These are phyloP conservation scores for Berkeleyomyces basicola DNA, from an alignment of 2,329 filamentous ascomycete species.

Conservation along the genomic window DNA sequence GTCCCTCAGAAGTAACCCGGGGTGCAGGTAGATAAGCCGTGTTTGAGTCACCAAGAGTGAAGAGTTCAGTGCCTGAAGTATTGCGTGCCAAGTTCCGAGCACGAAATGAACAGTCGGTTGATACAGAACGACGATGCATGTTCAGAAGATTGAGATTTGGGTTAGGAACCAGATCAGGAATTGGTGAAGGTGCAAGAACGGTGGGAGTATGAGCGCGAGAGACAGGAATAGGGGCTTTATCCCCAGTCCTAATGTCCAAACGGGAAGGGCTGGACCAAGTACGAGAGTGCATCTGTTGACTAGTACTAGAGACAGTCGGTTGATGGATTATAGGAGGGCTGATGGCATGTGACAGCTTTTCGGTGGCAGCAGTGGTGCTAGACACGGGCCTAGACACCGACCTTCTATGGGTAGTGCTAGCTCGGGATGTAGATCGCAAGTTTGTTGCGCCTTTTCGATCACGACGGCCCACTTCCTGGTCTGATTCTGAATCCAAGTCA, in stretches of 20 bases:
- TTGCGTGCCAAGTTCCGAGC: conserved; percentile 2
- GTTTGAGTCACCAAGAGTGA: neutral
- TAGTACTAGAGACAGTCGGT: neutral
- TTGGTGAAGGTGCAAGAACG: conserved; percentile 9
- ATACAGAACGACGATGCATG: conserved; percentile 5
- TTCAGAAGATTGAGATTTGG: neutral
- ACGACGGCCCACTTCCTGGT: conserved; percentile 2
- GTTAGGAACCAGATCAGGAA: conserved; percentile 6
- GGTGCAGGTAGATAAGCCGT: neutral
- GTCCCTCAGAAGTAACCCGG: neutral
- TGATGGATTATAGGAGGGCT: neutral
- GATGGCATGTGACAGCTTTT: conserved; percentile 8
- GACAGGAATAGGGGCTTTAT: neutral
- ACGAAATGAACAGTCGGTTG: conserved; percentile 7
- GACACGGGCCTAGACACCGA: neutral
- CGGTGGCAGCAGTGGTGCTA: conserved; percentile 5
- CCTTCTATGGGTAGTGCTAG: neutral
- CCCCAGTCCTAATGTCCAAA: conserved; percentile 5
- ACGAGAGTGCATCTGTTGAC: neutral
- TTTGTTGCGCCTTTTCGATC: neutral
- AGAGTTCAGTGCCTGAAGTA: conserved; percentile 5
- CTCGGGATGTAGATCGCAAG: neutral
- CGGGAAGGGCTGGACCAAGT: conserved; percentile 5
- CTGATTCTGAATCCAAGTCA: conserved; percentile 7
- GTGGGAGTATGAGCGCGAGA: conserved; percentile 7